Evolutionary conservation across 208 protist species (phyloP), one percentile per base, ranked within the genome.

Genomic region (Leishmania martiniquensis): DNA sequence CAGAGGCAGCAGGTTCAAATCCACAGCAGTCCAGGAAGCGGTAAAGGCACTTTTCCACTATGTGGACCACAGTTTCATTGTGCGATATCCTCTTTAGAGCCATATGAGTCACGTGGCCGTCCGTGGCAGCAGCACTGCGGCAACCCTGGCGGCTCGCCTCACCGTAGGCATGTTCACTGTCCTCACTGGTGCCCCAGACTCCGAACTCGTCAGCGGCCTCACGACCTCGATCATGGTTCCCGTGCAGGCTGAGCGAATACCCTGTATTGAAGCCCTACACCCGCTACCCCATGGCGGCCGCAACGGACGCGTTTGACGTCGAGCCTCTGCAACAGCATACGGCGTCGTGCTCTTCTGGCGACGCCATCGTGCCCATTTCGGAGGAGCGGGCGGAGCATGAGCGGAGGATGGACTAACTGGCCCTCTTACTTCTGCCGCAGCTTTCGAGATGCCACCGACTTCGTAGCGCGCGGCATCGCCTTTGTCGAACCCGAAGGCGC

Each of bases 51-150:
- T 73, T 1, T 73, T 78, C 60, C 52, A 52, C 29, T 73, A 72
- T n/a, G 66, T 51, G 29, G n/a, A 66, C 54, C 49, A 67, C 54
- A 67, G 75, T 44, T 72, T 73, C 66, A 73, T 78, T 68, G 68
- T 37, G 7, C 66, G 66, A 4, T 49, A 65, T 42, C 54, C 66
- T 17, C 29, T 78, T 51, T 65, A 67, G 39, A 66, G 66, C 15
- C 54, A 73, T n/a, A 51, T 73, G 66, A 44, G 44, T 42, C 3
- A 44, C 25, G 66, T 78, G 37, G 45, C 44, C 1, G 75, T 73
- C 29, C n/a, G 54, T 22, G 75, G 66, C 75, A 72, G 66, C 52
- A 67, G 52, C 54, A 29, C 39, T 4, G 66, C 20, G 37, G 42
- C 29, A 13, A 70, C 39, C 10, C 69, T 77, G 39, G 15, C 67